phyloP scores from a whole-genome alignment of 176 grass and related monocot species.

The Avena eriantha region DNA sequence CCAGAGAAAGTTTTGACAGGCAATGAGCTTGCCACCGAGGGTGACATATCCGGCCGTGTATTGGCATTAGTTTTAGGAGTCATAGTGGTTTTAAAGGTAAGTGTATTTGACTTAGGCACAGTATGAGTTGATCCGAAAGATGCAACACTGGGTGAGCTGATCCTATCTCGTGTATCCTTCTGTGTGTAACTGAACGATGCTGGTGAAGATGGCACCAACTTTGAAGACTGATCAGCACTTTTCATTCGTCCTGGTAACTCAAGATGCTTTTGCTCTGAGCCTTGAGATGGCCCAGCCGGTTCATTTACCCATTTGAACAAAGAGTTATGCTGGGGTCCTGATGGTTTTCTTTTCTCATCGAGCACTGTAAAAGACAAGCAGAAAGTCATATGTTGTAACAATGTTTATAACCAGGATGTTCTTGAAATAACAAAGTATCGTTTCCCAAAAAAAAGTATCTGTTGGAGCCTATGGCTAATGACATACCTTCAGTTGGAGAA shows the following conservation, averaged over 20 bases:
- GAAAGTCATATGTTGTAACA: constrained; percentile 18
- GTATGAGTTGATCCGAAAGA: constrained; percentile 49
- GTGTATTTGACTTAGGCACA: constrained; percentile 44
- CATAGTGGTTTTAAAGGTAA: constrained; percentile 57
- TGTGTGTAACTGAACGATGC: constrained; percentile 43
- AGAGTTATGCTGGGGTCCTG: constrained; percentile 56
- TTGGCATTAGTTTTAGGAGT: constrained; percentile 50
- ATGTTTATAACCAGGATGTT: constrained; percentile 41
- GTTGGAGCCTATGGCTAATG: constrained; percentile 5
- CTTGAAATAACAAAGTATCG: constrained; percentile 18
- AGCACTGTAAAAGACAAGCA: constrained; percentile 43
- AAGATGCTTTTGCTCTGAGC: constrained; percentile 51
- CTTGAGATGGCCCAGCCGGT: constrained; percentile 52
- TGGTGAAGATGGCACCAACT: constrained; percentile 46
- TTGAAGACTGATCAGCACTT: constrained; percentile 57
- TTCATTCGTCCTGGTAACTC: constrained; percentile 53
- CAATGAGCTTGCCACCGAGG: constrained; percentile 30
- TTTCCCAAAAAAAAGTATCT: background rate
- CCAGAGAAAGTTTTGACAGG: constrained; percentile 43
- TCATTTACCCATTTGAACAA: constrained; percentile 92
- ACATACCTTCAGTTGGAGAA: constrained; percentile 54
- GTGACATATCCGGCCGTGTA: constrained; percentile 39
- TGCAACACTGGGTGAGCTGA: constrained; percentile 47
- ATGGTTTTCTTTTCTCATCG: constrained; percentile 57
- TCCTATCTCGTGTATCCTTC: constrained; percentile 47